Conservation (phyloP, 805 yeast genomes). For the Cyberlindnera bimundalis region DNA sequence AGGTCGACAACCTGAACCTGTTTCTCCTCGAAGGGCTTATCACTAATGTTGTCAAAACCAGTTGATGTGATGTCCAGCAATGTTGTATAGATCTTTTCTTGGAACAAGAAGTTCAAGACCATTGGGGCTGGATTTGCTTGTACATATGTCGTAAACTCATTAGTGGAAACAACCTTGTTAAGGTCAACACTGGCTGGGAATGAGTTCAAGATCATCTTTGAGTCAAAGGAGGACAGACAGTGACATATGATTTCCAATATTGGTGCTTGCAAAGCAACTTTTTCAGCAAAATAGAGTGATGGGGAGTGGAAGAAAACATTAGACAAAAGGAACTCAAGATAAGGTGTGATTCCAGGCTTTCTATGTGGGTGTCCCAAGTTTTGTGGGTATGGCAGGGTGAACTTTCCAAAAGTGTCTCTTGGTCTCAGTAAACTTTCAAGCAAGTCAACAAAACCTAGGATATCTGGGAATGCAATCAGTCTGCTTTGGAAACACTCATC, state of each 20-base stretch:
- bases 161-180: slow-evolving; percentile 43
- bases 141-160: slow-evolving; percentile 46
- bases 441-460: slow-evolving; percentile 58
- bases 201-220: slow-evolving; percentile 47
- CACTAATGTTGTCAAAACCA: slow-evolving; percentile 57
- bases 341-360: slow-evolving; percentile 72
- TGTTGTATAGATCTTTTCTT: slow-evolving; percentile 50
- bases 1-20: slow-evolving; percentile 36
- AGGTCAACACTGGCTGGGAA: slow-evolving; percentile 49
- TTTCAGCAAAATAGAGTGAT: slow-evolving; percentile 34
- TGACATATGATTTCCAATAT: slow-evolving; percentile 50
- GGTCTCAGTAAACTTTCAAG: slow-evolving; percentile 35
- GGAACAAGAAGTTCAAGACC: slow-evolving; percentile 58
- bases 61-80: slow-evolving; percentile 54
- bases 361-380: slow-evolving; percentile 61
- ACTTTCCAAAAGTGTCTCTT: slow-evolving; percentile 35
- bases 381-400: slow-evolving; percentile 51
- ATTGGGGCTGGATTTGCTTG: slow-evolving; percentile 71
- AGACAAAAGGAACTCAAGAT: slow-evolving; percentile 65
- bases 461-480: slow-evolving; percentile 52
- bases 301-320: slow-evolving; percentile 60
- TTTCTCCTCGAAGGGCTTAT: slow-evolving; percentile 33
- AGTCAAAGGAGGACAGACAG: slow-evolving; percentile 49
- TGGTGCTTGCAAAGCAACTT: slow-evolving; percentile 46
- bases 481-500: slow-evolving; percentile 42